Conservation (phyloP, 352 stramenopile genomes). For the Pythium brachiatum region DNA sequence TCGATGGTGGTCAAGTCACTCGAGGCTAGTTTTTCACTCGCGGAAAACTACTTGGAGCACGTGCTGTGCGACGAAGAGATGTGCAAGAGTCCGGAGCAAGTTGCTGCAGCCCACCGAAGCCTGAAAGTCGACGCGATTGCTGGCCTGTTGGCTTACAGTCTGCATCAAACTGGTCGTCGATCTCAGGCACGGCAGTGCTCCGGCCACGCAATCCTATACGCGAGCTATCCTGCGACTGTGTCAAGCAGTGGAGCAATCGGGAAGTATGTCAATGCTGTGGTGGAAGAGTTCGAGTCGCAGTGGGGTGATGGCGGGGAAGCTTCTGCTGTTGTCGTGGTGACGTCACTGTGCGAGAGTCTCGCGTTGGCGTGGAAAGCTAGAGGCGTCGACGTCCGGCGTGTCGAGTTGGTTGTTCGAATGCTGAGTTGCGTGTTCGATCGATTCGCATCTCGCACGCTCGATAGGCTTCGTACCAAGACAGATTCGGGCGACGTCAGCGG, state of each 20-base stretch:
- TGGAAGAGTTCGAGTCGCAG: conserved; percentile 37
- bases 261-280: conserved; percentile 47
- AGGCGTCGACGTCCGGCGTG: not conserved
- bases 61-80: conserved; percentile 45
- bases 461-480: conserved; percentile 6
- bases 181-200: conserved; percentile 35
- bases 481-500: not conserved
- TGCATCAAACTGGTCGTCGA: conserved; percentile 33
- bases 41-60: conserved; percentile 60
- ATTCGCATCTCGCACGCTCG: conserved; percentile 11
- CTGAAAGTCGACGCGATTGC: conserved; percentile 60
- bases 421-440: conserved; percentile 5
- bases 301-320: not conserved
- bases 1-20: conserved; percentile 41
- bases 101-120: conserved; percentile 39
- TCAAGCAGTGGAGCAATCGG: conserved; percentile 22
- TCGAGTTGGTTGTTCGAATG: not conserved
- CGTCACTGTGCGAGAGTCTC: conserved; percentile 36
- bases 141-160: conserved; percentile 58
- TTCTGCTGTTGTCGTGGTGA: conserved; percentile 22
- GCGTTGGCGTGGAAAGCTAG: conserved; percentile 10
- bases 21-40: conserved; percentile 43
- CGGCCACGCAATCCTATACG: conserved; percentile 58
- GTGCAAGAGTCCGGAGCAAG: not conserved
- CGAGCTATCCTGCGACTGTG: not conserved